Evolutionary conservation across 2,329 filamentous ascomycete genomes (phyloP).

Genomic region (Cercospora sesami): DNA sequence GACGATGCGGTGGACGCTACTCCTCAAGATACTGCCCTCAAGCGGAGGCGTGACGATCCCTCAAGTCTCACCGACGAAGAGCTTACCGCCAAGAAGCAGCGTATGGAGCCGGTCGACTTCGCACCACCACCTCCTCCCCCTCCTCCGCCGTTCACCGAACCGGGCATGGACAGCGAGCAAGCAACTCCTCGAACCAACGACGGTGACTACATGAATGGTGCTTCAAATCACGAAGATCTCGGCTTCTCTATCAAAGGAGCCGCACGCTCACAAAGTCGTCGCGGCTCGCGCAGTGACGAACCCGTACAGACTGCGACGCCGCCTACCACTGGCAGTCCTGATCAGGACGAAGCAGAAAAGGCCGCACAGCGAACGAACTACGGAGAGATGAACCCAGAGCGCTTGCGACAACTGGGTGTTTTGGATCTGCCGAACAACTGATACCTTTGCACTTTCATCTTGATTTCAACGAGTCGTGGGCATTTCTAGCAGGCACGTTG

Average conservation of each 20-base stretch:
- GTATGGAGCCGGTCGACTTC: conserved; percentile 31
- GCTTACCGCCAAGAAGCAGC: conserved; percentile 34
- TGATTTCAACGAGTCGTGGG: conserved; percentile 7
- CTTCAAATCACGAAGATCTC: conserved; percentile 25
- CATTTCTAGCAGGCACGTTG: neutral
- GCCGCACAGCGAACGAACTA: conserved; percentile 30
- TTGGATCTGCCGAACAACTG: conserved; percentile 31
- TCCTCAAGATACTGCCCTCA: conserved; percentile 29
- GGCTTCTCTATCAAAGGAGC: conserved; percentile 35
- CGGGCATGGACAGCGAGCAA: conserved; percentile 18
- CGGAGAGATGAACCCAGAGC: conserved; percentile 40
- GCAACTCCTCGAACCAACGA: conserved; percentile 17
- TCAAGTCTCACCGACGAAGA: conserved; percentile 41
- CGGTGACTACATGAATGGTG: conserved; percentile 18
- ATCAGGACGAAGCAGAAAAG: conserved; percentile 37
- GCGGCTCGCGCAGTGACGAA: conserved; percentile 31
- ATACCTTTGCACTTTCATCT: neutral
- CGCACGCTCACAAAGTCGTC: conserved; percentile 25
- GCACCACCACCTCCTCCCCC: conserved; percentile 45
- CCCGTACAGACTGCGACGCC: conserved; percentile 50
- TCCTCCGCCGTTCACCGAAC: conserved; percentile 40
- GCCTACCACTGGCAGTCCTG: conserved; percentile 41
- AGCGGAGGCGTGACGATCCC: conserved; percentile 33
- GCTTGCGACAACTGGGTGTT: conserved; percentile 39
- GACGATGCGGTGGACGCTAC: conserved; percentile 29